Conservation (phyloP, 2,329 filamentous ascomycete genomes). For the Aspergillus arachidicola region DNA sequence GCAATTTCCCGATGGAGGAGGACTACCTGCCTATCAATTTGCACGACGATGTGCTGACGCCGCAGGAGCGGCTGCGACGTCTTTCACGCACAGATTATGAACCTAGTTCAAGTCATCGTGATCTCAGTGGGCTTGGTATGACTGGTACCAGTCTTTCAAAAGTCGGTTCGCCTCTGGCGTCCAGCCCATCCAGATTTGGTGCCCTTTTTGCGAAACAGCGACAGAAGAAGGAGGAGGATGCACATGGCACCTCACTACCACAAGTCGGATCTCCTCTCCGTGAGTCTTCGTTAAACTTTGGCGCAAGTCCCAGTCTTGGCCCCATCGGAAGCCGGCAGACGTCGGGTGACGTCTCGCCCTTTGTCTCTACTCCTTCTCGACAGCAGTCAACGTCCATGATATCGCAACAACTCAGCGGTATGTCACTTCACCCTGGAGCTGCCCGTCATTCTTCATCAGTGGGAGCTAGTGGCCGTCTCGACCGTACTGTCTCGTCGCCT, state of each 20-base stretch:
- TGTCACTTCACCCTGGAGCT: slow-evolving; percentile 47
- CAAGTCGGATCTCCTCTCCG: slow-evolving; percentile 69
- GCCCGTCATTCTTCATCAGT: slow-evolving; percentile 39
- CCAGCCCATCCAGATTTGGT: slow-evolving; percentile 65
- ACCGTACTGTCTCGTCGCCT: slow-evolving; percentile 50
- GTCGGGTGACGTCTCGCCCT: slow-evolving; percentile 53
- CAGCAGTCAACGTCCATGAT: slow-evolving; percentile 64
- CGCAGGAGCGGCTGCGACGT: slow-evolving; percentile 62
- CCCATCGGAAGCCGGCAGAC: slow-evolving; percentile 52
- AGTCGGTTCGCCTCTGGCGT: slow-evolving; percentile 59
- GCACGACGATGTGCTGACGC: slow-evolving; percentile 65
- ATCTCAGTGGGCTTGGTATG: slow-evolving; percentile 55
- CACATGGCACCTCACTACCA: slow-evolving; percentile 53
- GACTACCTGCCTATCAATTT: slow-evolving; percentile 78
- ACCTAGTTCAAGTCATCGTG: slow-evolving; percentile 47
- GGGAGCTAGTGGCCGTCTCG: slow-evolving; percentile 38
- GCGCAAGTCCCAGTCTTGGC: slow-evolving; percentile 53
- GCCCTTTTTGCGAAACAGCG: slow-evolving; percentile 59
- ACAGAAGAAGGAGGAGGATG: slow-evolving; percentile 55
- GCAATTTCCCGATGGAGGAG: slow-evolving; percentile 78
- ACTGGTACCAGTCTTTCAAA: slow-evolving; percentile 51
- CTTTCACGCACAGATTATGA: slow-evolving; percentile 62
- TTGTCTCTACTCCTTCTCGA: slow-evolving; percentile 58
- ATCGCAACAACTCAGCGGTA: slow-evolving; percentile 57
- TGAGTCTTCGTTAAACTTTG: slow-evolving; percentile 58